A percentile compares a stretch with the other conserved stretches of the same genome.
phyloP scores from a whole-genome alignment of 768 basidiomycete species.

The Hygrocybe punicea region DNA sequence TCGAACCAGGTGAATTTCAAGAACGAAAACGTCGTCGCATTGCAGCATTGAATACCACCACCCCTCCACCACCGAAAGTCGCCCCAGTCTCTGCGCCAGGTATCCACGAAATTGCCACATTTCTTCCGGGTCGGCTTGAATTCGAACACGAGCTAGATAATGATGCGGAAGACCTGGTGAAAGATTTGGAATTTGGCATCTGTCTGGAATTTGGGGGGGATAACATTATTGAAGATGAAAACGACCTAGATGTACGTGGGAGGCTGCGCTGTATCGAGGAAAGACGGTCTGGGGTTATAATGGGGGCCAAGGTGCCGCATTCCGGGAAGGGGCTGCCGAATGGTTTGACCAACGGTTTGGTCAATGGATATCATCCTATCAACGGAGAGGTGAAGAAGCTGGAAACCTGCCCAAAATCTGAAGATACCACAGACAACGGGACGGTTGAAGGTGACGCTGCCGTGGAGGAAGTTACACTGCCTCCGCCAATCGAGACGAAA shows the following conservation, averaged over 20 bases:
- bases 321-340: conserved; percentile 42
- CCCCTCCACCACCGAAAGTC: conserved; percentile 58
- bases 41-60: conserved; percentile 66
- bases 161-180: conserved; percentile 92
- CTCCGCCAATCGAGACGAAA: conserved; percentile 77
- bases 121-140: conserved; percentile 94
- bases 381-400: conserved; percentile 40
- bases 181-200: conserved; percentile 94
- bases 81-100: conserved; percentile 87
- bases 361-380: conserved; percentile 8
- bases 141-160: conserved; percentile 98
- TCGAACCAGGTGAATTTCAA: conserved; percentile 82
- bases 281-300: conserved; percentile 21
- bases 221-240: conserved; percentile 71
- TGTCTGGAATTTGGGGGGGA: conserved; percentile 84
- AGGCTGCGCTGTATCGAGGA: conserved; percentile 51
- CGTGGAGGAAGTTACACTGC: conserved; percentile 62
- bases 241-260: conserved; percentile 69
- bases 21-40: conserved; percentile 85
- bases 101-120: conserved; percentile 87
- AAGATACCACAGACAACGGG: conserved; percentile 50
- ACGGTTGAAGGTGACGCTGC: conserved; percentile 51
- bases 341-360: conserved; percentile 42
- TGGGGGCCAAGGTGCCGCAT: conserved; percentile 35
- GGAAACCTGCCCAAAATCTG: conserved; percentile 35